Evolutionary conservation across 345 rosid species (phyloP).

Genomic region (Linum tenue): DNA sequence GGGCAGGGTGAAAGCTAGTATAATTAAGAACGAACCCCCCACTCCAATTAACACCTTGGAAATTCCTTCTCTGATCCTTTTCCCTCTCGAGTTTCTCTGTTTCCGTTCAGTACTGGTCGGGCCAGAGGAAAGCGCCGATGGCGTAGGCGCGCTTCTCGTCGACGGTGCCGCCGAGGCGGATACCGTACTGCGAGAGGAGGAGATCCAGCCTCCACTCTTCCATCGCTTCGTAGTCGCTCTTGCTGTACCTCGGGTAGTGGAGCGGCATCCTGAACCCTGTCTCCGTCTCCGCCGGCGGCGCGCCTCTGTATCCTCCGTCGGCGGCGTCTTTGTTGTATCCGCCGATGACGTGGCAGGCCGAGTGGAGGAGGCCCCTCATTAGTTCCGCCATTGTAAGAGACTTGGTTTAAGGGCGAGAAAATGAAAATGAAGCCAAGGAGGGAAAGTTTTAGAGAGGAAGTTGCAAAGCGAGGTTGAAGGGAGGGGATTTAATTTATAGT

Average conservation of each 20-base stretch:
- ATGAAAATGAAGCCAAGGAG: not conserved
- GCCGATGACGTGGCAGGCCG: not conserved
- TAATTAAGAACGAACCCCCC: no score
- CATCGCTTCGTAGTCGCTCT: constrained; percentile 47
- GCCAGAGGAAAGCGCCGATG: constrained; percentile 45
- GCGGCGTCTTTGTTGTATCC: not conserved
- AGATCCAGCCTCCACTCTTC: constrained; percentile 40
- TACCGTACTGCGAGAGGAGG: constrained; percentile 45
- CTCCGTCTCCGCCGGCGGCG: not conserved
- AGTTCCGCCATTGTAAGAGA: not conserved
- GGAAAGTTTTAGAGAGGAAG: not conserved
- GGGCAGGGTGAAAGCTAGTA: no score
- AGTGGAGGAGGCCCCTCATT: not conserved
- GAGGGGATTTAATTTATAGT: not conserved
- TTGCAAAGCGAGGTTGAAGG: not conserved
- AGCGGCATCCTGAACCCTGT: constrained; percentile 45
- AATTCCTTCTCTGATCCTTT: no score
- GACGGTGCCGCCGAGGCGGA: constrained; percentile 28
- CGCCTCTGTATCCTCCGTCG: not conserved
- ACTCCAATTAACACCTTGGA: no score
- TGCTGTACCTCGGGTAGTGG: constrained; percentile 42
- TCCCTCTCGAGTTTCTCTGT: no score
- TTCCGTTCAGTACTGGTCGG: constrained; percentile 26
- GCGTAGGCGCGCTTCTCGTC: constrained; percentile 44
- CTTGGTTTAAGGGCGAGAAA: not conserved